phyloP scores from a whole-genome alignment of 352 stramenopile species.

The Blastocystis hominis region DNA sequence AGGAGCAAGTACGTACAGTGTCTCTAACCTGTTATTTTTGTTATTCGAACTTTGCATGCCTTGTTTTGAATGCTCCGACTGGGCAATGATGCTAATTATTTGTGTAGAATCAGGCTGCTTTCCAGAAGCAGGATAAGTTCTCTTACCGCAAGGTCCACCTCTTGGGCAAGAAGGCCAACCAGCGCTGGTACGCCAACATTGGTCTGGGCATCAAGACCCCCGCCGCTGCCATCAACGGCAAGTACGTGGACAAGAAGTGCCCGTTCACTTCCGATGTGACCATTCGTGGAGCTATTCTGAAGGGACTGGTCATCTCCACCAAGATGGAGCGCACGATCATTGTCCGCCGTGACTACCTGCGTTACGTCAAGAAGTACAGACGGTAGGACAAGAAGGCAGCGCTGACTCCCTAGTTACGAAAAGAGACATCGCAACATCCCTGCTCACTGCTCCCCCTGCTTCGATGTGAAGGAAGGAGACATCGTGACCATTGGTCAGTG shows the following conservation, averaged over 20 bases:
- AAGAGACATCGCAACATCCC: constrained; percentile 99
- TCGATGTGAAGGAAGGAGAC: constrained; percentile 95
- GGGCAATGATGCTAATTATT: neutral
- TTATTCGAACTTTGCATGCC: neutral
- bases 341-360: constrained; percentile 96
- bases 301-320: constrained; percentile 93
- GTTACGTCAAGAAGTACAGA: constrained; percentile 98
- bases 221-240: constrained; percentile 69
- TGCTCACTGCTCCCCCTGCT: constrained; percentile 89
- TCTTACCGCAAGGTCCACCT: constrained; percentile 55
- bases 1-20: neutral
- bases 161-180: constrained; percentile 55
- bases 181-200: constrained; percentile 52
- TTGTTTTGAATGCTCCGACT: neutral
- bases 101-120: constrained; percentile 88
- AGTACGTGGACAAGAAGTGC: constrained; percentile 99
- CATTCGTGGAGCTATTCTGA: constrained; percentile 92
- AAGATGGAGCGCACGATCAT: constrained; percentile 99
- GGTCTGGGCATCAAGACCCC: constrained; percentile 52
- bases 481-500: constrained; percentile 98
- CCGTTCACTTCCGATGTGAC: constrained; percentile 97
- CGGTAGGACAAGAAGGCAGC: constrained; percentile 61
- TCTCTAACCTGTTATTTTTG: neutral
- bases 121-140: constrained; percentile 84
- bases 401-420: constrained; percentile 76